Percentiles rank a stretch among this genome's conserved stretches.
Evolutionary conservation across 2,329 filamentous ascomycete genomes (phyloP).

Genomic region (Cladophialophora psammophila): DNA sequence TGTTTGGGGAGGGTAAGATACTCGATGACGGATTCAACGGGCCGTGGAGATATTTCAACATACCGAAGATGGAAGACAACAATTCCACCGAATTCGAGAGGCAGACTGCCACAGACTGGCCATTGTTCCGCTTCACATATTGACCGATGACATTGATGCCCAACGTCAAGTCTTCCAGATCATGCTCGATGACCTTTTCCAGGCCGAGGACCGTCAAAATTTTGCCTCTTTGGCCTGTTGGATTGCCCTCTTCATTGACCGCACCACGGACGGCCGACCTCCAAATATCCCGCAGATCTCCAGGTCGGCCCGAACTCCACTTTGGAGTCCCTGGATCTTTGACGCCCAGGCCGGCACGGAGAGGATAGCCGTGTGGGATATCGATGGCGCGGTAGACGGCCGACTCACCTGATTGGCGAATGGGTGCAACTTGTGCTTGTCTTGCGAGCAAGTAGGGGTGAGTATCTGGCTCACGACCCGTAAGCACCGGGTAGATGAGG

Average conservation of each 20-base stretch:
- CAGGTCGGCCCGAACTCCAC: constrained; percentile 83
- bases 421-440: constrained; percentile 78
- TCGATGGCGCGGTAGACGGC: constrained; percentile 84
- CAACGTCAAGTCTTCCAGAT: constrained; percentile 74
- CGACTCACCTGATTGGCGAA: constrained; percentile 84
- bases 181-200: constrained; percentile 76
- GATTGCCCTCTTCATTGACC: constrained; percentile 67
- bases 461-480: constrained; percentile 81
- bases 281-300: constrained; percentile 93
- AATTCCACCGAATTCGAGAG: constrained; percentile 93
- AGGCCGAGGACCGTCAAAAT: constrained; percentile 81
- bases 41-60: constrained; percentile 31
- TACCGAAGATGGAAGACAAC: constrained; percentile 77
- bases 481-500: constrained; percentile 74
- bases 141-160: constrained; percentile 88
- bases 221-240: constrained; percentile 65
- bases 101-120: constrained; percentile 84
- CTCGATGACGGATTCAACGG: neutral
- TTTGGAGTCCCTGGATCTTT: constrained; percentile 80
- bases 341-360: constrained; percentile 79
- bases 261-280: constrained; percentile 71
- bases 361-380: constrained; percentile 82
- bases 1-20: constrained; percentile 40
- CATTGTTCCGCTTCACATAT: constrained; percentile 71
- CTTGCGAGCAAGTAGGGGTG: constrained; percentile 90